phyloP scores from a whole-genome alignment of 352 stramenopile genomes.

The Lagenidium sp. region DNA sequence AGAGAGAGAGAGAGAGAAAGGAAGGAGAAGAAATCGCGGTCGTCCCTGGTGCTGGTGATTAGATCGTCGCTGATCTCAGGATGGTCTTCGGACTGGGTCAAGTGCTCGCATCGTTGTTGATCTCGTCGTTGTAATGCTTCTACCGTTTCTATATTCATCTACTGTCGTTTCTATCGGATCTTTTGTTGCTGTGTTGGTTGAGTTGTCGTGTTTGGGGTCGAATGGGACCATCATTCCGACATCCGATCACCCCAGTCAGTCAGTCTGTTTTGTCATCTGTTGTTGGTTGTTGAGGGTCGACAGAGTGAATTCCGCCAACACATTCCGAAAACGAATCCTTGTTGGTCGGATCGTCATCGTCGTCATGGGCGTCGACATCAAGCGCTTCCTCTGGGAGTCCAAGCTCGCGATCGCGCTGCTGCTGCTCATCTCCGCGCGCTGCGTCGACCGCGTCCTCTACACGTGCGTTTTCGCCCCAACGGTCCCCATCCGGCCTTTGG shows the following conservation, averaged over 20 bases:
- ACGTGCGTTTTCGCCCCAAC: conserved; percentile 35
- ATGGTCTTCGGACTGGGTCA: no score
- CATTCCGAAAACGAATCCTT: no score
- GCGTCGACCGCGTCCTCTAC: conserved; percentile 79
- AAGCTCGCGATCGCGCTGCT: conserved; percentile 74
- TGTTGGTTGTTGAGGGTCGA: background rate
- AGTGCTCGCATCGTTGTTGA: no score
- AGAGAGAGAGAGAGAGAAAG: no score
- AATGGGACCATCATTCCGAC: conserved; percentile 12
- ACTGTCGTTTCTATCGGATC: conserved; percentile 7
- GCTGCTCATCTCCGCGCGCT: conserved; percentile 68
- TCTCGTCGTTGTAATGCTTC: background rate
- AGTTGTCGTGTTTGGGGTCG: conserved; percentile 1
- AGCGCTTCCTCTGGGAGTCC: conserved; percentile 73
- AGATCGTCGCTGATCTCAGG: no score
- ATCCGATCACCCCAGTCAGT: background rate
- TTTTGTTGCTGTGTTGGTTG: conserved; percentile 2
- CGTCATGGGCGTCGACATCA: conserved; percentile 28
- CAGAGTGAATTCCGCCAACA: background rate
- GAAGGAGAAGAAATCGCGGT: no score
- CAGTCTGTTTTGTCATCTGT: background rate
- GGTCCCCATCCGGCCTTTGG: background rate
- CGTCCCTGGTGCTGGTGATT: no score
- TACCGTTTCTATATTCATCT: background rate
- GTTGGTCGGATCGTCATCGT: no score